Evolutionary conservation across 140 eudicot genomes (phyloP).

Genomic region (Bidens hawaiensis): DNA sequence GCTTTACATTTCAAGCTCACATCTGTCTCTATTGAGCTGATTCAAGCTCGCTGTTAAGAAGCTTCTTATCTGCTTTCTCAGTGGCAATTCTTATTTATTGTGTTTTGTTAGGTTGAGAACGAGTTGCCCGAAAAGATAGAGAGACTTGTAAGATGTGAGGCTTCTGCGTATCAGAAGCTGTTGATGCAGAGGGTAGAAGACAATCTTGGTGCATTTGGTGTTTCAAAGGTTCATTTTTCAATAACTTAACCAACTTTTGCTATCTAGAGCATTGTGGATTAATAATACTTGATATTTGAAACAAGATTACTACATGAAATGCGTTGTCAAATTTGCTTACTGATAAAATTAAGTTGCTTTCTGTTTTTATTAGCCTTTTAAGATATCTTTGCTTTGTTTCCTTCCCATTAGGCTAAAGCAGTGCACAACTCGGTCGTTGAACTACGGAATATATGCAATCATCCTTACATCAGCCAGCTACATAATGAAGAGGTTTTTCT

Average conservation of each 20-base stretch:
- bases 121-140: slow-evolving; percentile 94
- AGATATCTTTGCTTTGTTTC: slow-evolving; percentile 2
- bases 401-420: slow-evolving; percentile 54
- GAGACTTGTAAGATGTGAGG: slow-evolving; percentile 94
- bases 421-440: slow-evolving; percentile 98
- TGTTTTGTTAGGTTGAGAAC: slow-evolving; percentile 75
- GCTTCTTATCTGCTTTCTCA: background rate
- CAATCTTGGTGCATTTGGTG: slow-evolving; percentile 87
- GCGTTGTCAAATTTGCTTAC: background rate
- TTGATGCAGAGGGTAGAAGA: slow-evolving; percentile 97
- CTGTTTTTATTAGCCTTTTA: background rate
- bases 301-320: background rate
- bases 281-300: background rate
- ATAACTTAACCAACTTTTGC: background rate
- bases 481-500: slow-evolving; percentile 78
- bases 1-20: slow-evolving; percentile 7
- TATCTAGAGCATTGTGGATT: slow-evolving; percentile 6
- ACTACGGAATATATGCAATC: slow-evolving; percentile 96
- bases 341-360: slow-evolving; percentile 7
- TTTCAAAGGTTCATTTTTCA: slow-evolving; percentile 64
- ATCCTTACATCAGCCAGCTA: slow-evolving; percentile 98
- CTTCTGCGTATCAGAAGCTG: slow-evolving; percentile 93
- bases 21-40: background rate
- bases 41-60: background rate
- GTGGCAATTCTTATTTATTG: background rate